Evolutionary conservation across 2,329 filamentous ascomycete genomes (phyloP).

Genomic region (Colletotrichum theobromicola): DNA sequence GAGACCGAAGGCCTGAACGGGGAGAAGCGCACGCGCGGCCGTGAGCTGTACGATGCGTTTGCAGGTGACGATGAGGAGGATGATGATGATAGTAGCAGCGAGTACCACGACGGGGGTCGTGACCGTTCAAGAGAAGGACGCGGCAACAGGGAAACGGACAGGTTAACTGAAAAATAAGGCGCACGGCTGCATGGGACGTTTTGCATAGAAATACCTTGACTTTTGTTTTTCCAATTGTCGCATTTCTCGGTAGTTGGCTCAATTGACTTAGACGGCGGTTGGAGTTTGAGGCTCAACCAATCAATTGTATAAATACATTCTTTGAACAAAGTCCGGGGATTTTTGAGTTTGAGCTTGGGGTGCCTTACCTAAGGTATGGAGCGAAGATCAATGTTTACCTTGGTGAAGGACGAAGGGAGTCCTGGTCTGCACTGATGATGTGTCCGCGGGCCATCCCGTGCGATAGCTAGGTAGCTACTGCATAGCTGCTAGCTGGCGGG

Average conservation of each 20-base stretch:
- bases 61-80: slow-evolving; percentile 85
- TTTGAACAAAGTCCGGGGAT: not conserved
- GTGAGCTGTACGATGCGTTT: slow-evolving; percentile 97
- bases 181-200: not conserved
- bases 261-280: not conserved
- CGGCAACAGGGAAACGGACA: slow-evolving; percentile 18
- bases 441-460: slow-evolving; percentile 4
- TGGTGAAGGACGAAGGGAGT: not conserved
- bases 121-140: slow-evolving; percentile 24
- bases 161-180: slow-evolving; percentile 24
- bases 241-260: slow-evolving; percentile 27
- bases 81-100: slow-evolving; percentile 53
- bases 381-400: not conserved
- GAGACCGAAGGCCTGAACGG: slow-evolving; percentile 65
- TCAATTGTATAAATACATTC: not conserved
- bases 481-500: not conserved
- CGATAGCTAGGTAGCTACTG: not conserved
- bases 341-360: not conserved
- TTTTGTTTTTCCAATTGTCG: slow-evolving; percentile 21
- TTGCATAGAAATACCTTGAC: slow-evolving; percentile 17
- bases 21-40: slow-evolving; percentile 69
- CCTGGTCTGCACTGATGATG: not conserved
- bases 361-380: not conserved
- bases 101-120: slow-evolving; percentile 34
- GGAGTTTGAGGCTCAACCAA: slow-evolving; percentile 7